Conservation (phyloP, 345 rosid species). For the Rhodamnia argentea region DNA sequence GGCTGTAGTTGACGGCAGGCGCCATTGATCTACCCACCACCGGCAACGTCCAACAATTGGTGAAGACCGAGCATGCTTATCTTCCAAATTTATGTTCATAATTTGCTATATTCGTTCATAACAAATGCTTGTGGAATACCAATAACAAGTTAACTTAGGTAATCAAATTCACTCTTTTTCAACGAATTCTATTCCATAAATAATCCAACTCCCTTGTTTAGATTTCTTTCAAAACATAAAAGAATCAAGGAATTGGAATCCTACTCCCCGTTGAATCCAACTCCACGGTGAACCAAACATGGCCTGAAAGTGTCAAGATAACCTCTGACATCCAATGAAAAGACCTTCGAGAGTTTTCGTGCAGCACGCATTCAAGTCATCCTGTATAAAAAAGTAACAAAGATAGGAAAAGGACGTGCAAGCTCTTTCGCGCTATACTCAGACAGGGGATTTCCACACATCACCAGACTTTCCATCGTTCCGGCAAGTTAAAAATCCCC, state of each 20-base stretch:
- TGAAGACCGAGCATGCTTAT: not conserved
- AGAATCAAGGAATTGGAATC: no score
- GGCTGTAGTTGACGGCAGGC: no score
- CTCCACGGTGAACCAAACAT: not conserved
- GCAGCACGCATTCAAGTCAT: not conserved
- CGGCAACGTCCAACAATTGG: not conserved
- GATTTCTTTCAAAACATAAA: no score
- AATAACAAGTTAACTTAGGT: not conserved
- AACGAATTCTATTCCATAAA: no score
- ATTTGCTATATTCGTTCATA: not conserved
- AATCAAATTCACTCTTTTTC: no score
- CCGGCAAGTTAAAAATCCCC: not conserved
- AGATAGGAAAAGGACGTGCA: not conserved
- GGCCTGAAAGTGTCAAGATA: not conserved
- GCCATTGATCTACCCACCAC: not conserved
- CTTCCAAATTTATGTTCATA: not conserved
- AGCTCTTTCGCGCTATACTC: not conserved
- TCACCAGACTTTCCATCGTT: not conserved
- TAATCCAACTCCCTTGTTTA: no score
- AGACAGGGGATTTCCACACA: not conserved
- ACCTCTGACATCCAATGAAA: no score
- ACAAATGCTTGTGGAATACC: not conserved
- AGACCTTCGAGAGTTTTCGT: not conserved
- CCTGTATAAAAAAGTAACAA: not conserved
- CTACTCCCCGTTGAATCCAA: not conserved